Percentiles rank a stretch among this genome's conserved stretches.
Conservation (phyloP, 1,139 yeast species). For the Geotrichum reessii region DNA sequence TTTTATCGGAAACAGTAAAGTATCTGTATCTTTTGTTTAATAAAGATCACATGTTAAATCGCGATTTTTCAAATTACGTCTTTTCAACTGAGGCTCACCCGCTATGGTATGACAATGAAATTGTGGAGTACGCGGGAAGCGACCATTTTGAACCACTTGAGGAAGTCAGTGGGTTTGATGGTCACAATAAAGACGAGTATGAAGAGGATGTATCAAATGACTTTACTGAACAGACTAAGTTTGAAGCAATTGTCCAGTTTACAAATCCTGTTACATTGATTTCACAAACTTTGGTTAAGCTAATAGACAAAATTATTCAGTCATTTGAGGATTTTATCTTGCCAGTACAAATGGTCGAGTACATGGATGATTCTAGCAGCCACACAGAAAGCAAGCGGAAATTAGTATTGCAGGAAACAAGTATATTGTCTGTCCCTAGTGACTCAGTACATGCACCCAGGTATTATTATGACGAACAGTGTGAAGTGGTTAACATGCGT, state of each 20-base stretch:
- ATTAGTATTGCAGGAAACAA: neutral
- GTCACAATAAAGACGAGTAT: neutral
- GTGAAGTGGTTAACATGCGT: constrained; percentile 5
- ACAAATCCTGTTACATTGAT: neutral
- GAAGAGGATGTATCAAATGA: neutral
- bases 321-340: neutral
- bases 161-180: neutral
- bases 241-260: neutral
- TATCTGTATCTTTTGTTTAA: constrained; percentile 79
- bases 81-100: constrained; percentile 96
- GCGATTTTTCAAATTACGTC: constrained; percentile 50
- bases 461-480: constrained; percentile 12
- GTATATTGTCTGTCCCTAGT: neutral
- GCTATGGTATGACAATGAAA: constrained; percentile 51
- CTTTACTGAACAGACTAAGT: neutral
- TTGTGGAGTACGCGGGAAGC: constrained; percentile 25
- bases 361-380: neutral
- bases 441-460: constrained; percentile 1
- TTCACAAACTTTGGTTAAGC: neutral
- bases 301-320: neutral
- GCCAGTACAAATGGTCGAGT: neutral
- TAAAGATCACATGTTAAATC: constrained; percentile 51
- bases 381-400: neutral
- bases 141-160: neutral
- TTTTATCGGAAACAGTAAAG: constrained; percentile 77